Evolutionary conservation across 352 stramenopile genomes (phyloP), one percentile per base, ranked within the genome.

Genomic region (Pythium plurisporium): DNA sequence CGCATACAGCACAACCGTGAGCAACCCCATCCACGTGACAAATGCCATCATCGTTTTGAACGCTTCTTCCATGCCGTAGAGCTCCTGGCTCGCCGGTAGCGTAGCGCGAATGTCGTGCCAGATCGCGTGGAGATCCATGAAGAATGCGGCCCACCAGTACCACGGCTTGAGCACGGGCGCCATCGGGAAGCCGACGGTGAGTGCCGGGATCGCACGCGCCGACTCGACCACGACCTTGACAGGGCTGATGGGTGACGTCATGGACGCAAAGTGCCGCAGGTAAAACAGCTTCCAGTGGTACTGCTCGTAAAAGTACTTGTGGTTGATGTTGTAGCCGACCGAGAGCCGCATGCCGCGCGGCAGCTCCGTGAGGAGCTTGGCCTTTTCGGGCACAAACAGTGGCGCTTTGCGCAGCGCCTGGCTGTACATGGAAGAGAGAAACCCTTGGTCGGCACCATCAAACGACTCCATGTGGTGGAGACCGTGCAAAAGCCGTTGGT

Each of bases 241-340:
- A 2, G 83, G 83, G 43, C 82, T 91, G 60, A 94, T 91, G 2
- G 82, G 77, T 19, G 83, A 93, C 51, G 85, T 93, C 79, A 96
- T 91, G 25, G 82, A 90, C 25, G 83, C 82, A 56, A 94, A 94
- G 56, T 93, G 84, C 12, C 74, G 74, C 47, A 91, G 59, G 49
- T 89, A 91, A 47, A 90, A 95, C 12, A 95, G 55, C 62, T 90
- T 94, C 84, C 84, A 94, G 64, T 94, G 76, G 62, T 94, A 94
- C 69, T 92, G 81, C 49, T 94, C 84, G 64, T 90, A 93, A 52
- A 86, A 92, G 58, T 91, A 96, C 72, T 94, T 94, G 74, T 96
- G 84, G 69, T 96, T 94, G 72, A 94, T 94, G 59, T 96, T 96
- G 69, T 94, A 96, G 19, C 82, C 83, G 44, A 96, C 86, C 5